phyloP scores from a whole-genome alignment of 805 yeast genomes.

The Myxozyma udenii region DNA sequence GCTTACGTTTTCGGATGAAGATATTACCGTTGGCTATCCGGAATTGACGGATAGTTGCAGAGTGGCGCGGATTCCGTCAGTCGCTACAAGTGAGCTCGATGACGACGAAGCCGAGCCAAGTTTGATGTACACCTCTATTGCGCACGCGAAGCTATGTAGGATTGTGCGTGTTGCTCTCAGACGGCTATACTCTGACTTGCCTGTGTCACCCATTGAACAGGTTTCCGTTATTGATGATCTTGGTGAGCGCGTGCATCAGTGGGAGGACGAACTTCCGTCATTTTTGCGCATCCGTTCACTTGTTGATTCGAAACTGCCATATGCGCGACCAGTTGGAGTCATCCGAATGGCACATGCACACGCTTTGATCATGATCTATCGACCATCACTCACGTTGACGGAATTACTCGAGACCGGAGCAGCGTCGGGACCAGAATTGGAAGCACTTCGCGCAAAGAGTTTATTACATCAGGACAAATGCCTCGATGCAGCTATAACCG shows the following conservation, averaged over 20 bases:
- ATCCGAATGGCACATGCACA: conserved; percentile 22
- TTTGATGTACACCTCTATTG: conserved; percentile 16
- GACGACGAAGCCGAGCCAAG: conserved; percentile 9
- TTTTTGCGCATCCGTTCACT: conserved; percentile 4
- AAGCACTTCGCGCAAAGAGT: conserved; percentile 5
- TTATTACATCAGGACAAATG: conserved; percentile 21
- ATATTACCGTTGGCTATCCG: conserved; percentile 19
- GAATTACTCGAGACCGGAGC: neutral
- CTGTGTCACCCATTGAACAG: conserved; percentile 2
- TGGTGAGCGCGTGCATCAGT: conserved; percentile 8
- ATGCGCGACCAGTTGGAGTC: conserved; percentile 19
- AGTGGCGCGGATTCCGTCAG: neutral
- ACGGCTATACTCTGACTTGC: conserved; percentile 4
- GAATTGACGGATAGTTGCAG: conserved; percentile 6
- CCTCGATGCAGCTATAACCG: conserved; percentile 15
- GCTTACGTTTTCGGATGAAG: conserved; percentile 24
- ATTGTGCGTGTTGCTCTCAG: conserved; percentile 16
- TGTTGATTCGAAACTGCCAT: conserved; percentile 10
- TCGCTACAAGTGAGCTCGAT: conserved; percentile 10
- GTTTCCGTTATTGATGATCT: conserved; percentile 17
- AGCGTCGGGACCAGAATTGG: neutral
- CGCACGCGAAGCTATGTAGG: conserved; percentile 21
- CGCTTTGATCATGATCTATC: conserved; percentile 21
- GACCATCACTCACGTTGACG: conserved; percentile 17
- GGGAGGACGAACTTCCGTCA: conserved; percentile 16